Evolutionary conservation across 257 asterid genomes (phyloP).

Genomic region (Ligustrum vulgare): DNA sequence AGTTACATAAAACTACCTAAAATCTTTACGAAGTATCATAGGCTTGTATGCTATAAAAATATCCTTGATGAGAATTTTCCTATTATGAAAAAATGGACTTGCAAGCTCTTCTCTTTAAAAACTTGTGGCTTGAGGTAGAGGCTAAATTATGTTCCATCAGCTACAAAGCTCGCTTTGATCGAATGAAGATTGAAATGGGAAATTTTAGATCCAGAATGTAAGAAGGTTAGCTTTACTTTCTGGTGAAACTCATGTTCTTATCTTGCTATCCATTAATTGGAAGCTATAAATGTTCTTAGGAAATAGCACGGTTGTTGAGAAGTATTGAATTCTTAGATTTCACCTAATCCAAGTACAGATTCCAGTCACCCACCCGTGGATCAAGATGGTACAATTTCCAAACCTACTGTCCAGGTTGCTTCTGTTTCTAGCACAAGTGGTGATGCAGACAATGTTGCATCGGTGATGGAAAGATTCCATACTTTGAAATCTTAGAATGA

Average conservation of each 20-base stretch:
- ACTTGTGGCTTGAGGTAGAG: too few relatives aligned
- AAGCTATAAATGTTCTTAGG: constrained; percentile 31
- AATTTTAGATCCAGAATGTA: too few relatives aligned
- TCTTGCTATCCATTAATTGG: constrained; percentile 24
- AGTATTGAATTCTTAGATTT: constrained; percentile 6
- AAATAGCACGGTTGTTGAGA: constrained; percentile 16
- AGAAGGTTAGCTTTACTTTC: constrained; percentile 45
- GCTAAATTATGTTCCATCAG: too few relatives aligned
- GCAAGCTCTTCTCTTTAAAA: too few relatives aligned
- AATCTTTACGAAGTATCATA: constrained; percentile 11
- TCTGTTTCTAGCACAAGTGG: constrained; percentile 8
- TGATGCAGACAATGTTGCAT: constrained; percentile 3
- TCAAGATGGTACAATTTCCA: not conserved
- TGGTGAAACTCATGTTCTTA: not conserved
- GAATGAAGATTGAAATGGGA: too few relatives aligned
- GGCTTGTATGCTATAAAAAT: constrained; percentile 64
- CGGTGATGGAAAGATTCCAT: constrained; percentile 23
- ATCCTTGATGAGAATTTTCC: constrained; percentile 80
- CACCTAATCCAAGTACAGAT: constrained; percentile 15
- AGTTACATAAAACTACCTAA: too few relatives aligned
- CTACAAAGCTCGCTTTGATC: too few relatives aligned
- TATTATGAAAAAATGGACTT: too few relatives aligned
- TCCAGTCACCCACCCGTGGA: not conserved
- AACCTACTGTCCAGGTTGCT: not conserved
- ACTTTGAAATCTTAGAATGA: constrained; percentile 20